phyloP scores from a whole-genome alignment of 345 rosid genomes.

The Eucalyptus sp. region DNA sequence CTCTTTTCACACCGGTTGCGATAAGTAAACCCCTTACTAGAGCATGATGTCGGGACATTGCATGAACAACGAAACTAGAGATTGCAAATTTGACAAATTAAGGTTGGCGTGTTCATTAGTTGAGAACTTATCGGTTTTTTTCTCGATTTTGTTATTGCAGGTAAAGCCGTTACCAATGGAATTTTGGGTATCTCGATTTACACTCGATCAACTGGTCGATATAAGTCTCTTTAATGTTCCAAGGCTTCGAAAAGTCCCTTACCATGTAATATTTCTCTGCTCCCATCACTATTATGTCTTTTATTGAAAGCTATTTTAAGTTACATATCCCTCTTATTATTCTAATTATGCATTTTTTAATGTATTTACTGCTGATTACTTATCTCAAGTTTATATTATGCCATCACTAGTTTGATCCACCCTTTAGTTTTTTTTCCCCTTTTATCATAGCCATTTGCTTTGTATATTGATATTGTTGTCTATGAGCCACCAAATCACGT shows the following conservation, averaged over 20 bases:
- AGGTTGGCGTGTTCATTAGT: too few species aligned
- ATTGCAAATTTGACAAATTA: too few species aligned
- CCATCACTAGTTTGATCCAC: not conserved
- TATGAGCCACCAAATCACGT: too few species aligned
- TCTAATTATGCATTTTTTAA: not conserved
- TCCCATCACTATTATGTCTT: not conserved
- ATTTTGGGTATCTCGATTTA: not conserved
- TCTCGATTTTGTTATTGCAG: not conserved
- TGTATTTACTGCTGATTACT: not conserved
- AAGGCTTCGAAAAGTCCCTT: not conserved
- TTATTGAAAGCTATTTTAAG: not conserved
- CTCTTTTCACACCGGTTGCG: too few species aligned
- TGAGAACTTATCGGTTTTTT: not conserved
- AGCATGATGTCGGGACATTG: too few species aligned
- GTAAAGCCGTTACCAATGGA: not conserved
- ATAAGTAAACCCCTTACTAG: too few species aligned
- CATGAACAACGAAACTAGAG: too few species aligned
- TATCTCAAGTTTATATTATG: not conserved
- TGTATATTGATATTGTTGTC: not conserved
- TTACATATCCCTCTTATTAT: not conserved
- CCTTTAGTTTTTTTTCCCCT: not conserved
- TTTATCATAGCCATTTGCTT: not conserved
- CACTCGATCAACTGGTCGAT: not conserved
- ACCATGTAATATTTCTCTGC: not conserved
- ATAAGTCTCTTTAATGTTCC: not conserved